Percentiles rank a stretch among this genome's conserved stretches.
Evolutionary conservation across 805 yeast species (phyloP).

Genomic region (Starmera pachycereana): DNA sequence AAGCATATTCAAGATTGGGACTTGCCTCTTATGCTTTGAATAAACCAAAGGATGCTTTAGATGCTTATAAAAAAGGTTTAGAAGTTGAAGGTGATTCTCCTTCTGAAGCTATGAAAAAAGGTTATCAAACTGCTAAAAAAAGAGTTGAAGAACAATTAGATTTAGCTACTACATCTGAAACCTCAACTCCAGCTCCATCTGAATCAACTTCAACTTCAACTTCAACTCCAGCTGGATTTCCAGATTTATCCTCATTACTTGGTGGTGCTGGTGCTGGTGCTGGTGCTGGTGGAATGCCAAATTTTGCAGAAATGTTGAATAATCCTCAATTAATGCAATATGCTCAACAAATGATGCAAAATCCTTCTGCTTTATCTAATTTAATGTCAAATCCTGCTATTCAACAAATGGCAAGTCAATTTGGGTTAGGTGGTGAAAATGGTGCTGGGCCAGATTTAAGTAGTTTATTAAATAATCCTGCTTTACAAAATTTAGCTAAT

Average conservation of each 20-base stretch:
- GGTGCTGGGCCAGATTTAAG: constrained; percentile 40
- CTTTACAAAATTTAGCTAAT: constrained; percentile 59
- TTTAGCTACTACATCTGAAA: constrained; percentile 19
- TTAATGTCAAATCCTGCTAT: constrained; percentile 75
- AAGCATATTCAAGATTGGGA: constrained; percentile 93
- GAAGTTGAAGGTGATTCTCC: constrained; percentile 80
- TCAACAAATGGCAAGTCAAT: constrained; percentile 72
- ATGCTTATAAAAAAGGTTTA: constrained; percentile 83
- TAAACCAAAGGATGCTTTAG: constrained; percentile 81
- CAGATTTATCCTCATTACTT: constrained; percentile 62
- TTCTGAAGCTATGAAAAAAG: constrained; percentile 84
- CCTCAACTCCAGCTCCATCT: constrained; percentile 19
- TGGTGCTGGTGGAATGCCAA: constrained; percentile 63
- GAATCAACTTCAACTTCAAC: constrained; percentile 19
- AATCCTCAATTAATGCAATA: constrained; percentile 91
- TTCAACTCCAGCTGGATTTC: constrained; percentile 40
- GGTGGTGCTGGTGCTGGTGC: constrained; percentile 55
- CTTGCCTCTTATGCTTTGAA: constrained; percentile 91
- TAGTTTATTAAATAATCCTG: constrained; percentile 75
- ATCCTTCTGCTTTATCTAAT: constrained; percentile 66
- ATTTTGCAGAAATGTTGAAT: constrained; percentile 59
- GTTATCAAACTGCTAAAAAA: constrained; percentile 86
- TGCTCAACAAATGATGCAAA: constrained; percentile 79
- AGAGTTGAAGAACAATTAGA: constrained; percentile 71
- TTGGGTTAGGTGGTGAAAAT: constrained; percentile 56